Evolutionary conservation across 176 grass and related monocot species (phyloP).

Genomic region (Themeda triandra): DNA sequence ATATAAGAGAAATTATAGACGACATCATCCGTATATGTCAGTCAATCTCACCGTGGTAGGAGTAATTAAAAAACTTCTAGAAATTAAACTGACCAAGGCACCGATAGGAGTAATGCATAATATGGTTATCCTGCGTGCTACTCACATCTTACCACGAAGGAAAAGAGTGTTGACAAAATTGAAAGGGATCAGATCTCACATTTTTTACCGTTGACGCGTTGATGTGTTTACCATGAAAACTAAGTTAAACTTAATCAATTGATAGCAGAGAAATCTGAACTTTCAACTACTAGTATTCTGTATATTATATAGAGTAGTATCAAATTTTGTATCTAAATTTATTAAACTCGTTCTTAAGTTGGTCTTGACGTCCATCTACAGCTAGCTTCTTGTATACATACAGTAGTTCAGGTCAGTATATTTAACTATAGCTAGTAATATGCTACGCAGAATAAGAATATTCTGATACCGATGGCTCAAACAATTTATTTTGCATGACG

Average conservation of each 20-base stretch:
- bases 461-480: background rate
- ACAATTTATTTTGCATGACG: background rate
- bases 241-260: background rate
- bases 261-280: background rate
- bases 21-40: background rate
- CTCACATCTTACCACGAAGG: background rate
- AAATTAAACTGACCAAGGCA: background rate
- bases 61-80: background rate
- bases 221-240: background rate
- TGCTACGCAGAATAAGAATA: background rate
- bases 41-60: background rate
- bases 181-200: background rate
- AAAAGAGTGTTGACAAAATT: background rate
- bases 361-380: background rate
- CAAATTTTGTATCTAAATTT: background rate
- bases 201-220: background rate
- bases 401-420: background rate
- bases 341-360: background rate
- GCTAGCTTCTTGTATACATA: background rate
- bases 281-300: background rate
- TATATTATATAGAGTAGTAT: background rate
- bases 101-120: no score
- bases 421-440: background rate
- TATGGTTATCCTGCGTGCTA: no score
- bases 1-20: background rate